Conservation (phyloP, 2,329 filamentous ascomycete genomes). For the Penicillium aurantiogriseum region DNA sequence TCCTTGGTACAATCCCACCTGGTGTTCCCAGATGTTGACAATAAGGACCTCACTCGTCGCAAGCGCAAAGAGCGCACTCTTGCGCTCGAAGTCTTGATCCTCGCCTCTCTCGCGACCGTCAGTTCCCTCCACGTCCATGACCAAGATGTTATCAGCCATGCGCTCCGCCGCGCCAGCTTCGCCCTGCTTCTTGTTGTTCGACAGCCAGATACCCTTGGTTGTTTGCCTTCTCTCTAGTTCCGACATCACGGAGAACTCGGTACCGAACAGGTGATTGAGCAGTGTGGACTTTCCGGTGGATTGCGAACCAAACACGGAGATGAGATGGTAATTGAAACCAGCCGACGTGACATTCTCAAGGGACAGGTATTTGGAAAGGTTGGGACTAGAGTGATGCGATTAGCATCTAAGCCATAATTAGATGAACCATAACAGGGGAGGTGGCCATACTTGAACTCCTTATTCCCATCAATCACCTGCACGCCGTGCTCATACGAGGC, state of each 20-base stretch:
- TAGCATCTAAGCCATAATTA: constrained; percentile 6
- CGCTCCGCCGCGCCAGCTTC: constrained; percentile 40
- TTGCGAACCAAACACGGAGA: constrained; percentile 97
- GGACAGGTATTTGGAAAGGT: constrained; percentile 78
- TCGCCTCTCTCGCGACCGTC: constrained; percentile 95
- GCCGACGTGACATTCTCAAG: constrained; percentile 76
- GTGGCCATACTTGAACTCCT: constrained; percentile 82
- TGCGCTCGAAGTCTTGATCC: constrained; percentile 98
- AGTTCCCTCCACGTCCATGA: constrained; percentile 99
- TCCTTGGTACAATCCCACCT: constrained; percentile 95
- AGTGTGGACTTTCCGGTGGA: constrained; percentile 98
- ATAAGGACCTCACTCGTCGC: constrained; percentile 97
- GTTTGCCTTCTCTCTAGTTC: constrained; percentile 92
- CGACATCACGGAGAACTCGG: constrained; percentile 96
- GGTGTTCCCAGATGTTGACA: constrained; percentile 99
- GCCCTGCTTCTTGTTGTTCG: constrained; percentile 77
- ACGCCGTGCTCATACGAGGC: constrained; percentile 80
- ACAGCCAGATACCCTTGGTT: constrained; percentile 99
- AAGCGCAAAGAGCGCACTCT: constrained; percentile 94
- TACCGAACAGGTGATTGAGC: constrained; percentile 92
- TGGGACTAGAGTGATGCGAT: constrained; percentile 53
- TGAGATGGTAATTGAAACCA: constrained; percentile 98
- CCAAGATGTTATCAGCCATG: constrained; percentile 97
- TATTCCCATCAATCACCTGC: constrained; percentile 94
- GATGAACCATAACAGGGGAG: background rate